phyloP scores from a whole-genome alignment of 2,329 filamentous ascomycete species.

The Pezizomycotina sp. region DNA sequence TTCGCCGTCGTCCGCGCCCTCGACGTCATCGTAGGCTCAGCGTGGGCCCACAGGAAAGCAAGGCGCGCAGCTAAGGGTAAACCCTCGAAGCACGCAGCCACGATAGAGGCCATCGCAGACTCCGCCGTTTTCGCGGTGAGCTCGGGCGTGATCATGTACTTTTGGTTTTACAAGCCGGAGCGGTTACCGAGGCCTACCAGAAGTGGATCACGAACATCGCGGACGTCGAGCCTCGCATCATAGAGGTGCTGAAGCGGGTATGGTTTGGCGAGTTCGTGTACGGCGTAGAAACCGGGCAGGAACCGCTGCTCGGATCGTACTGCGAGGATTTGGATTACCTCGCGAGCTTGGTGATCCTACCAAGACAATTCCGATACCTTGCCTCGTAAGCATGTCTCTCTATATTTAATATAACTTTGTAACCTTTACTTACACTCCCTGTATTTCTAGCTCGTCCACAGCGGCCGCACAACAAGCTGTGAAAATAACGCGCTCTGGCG shows the following conservation, averaged over 20 bases:
- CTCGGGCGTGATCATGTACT: slow-evolving; percentile 67
- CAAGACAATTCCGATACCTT: slow-evolving; percentile 55
- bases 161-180: slow-evolving; percentile 64
- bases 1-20: slow-evolving; percentile 57
- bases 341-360: slow-evolving; percentile 56
- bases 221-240: slow-evolving; percentile 54
- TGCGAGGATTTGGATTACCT: slow-evolving; percentile 53
- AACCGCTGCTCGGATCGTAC: slow-evolving; percentile 51
- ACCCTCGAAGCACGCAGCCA: slow-evolving; percentile 31
- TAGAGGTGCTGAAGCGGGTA: slow-evolving; percentile 54
- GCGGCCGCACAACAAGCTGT: slow-evolving; percentile 56
- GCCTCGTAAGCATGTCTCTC: slow-evolving; percentile 34
- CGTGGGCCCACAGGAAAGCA: slow-evolving; percentile 41
- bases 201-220: slow-evolving; percentile 70
- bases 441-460: slow-evolving; percentile 47
- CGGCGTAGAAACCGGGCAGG: slow-evolving; percentile 55
- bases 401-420: neutral
- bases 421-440: slow-evolving; percentile 1
- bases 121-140: slow-evolving; percentile 55
- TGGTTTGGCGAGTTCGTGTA: slow-evolving; percentile 50
- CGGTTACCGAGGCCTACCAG: slow-evolving; percentile 55
- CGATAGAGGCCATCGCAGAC: slow-evolving; percentile 36
- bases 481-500: slow-evolving; percentile 56
- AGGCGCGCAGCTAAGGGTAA: slow-evolving; percentile 33
- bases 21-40: slow-evolving; percentile 50